Evolutionary conservation across 805 yeast species (phyloP).

Genomic region (Starmerella floris): DNA sequence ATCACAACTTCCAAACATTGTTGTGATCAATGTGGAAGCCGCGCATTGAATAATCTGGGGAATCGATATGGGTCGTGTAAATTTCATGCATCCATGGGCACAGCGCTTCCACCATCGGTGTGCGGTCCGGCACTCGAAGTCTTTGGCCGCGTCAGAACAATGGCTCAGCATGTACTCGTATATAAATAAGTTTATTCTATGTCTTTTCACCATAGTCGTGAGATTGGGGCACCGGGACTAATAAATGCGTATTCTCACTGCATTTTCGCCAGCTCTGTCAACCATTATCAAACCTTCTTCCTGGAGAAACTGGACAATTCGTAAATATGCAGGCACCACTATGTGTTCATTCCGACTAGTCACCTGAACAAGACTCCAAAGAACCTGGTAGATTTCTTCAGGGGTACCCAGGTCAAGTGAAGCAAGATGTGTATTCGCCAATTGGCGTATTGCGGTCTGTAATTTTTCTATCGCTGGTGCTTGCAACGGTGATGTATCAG

Average conservation of each 20-base stretch:
- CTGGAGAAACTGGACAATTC: slow-evolving; percentile 10
- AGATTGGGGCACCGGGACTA: no score
- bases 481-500: neutral
- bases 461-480: neutral
- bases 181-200: no score
- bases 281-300: slow-evolving; percentile 9
- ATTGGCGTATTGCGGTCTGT: neutral
- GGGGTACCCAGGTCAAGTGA: neutral
- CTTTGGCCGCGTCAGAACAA: no score
- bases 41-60: no score
- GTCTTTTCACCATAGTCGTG: no score
- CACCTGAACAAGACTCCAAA: neutral
- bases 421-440: neutral
- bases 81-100: no score
- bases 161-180: no score
- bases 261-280: slow-evolving; percentile 10
- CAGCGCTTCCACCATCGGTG: no score
- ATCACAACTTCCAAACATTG: no score
- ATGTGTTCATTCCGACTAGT: slow-evolving; percentile 9
- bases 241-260: slow-evolving; percentile 7
- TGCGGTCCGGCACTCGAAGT: no score
- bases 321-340: slow-evolving; percentile 8
- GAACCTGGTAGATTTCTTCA: neutral
- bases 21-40: no score
- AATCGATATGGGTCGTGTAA: no score